phyloP scores from a whole-genome alignment of 179 eudicot species.

The Beta macrorhiza region DNA sequence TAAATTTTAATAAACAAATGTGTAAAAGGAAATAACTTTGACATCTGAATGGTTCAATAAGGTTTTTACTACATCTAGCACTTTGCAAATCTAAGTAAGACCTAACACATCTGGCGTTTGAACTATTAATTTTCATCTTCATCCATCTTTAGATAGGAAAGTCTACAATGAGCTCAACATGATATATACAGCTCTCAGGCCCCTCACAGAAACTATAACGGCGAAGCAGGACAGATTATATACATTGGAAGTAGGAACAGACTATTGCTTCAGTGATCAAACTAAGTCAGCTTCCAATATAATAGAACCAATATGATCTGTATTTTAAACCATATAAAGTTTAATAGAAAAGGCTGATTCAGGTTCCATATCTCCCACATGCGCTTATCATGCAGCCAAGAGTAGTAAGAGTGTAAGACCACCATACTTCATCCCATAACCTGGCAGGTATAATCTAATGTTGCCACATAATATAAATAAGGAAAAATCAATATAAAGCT shows the following conservation, averaged over 20 bases:
- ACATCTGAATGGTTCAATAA: not conserved
- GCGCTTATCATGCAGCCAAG: not conserved
- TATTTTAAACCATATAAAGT: not conserved
- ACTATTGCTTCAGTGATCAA: not conserved
- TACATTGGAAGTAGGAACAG: not conserved
- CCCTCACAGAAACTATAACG: not conserved
- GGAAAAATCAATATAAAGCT: not conserved
- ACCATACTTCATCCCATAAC: not conserved
- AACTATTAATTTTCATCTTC: not conserved
- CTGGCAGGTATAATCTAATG: not conserved
- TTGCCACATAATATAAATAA: not conserved
- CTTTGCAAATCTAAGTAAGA: not conserved
- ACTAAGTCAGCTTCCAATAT: not conserved
- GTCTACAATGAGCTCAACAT: not conserved
- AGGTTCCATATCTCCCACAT: not conserved
- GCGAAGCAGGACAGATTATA: not conserved
- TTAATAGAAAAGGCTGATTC: not conserved
- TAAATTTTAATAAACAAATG: not conserved
- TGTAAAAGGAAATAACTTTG: not conserved
- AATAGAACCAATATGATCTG: not conserved
- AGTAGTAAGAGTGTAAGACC: not conserved
- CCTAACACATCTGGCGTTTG: not conserved
- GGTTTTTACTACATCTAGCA: not conserved
- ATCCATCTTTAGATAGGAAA: not conserved
- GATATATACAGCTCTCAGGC: not conserved